Percentiles rank a stretch among this genome's conserved stretches.
Conservation (phyloP, 768 basidiomycete species). For the Boletus barrowsii region DNA sequence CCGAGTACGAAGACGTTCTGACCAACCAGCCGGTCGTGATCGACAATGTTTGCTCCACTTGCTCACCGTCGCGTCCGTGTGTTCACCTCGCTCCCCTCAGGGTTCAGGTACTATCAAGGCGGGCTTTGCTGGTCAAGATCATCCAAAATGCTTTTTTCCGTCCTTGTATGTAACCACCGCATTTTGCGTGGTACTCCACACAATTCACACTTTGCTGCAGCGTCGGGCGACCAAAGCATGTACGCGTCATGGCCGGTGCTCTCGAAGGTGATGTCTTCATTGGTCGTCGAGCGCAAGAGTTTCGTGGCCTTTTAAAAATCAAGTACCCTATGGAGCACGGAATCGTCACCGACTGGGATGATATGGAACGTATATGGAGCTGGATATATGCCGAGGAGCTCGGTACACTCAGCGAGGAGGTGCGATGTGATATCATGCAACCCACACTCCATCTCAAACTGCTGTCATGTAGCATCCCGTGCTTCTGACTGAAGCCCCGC, state of each 20-base stretch:
- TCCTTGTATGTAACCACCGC: conserved; percentile 75
- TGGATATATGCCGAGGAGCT: conserved; percentile 97
- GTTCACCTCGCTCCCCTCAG: conserved; percentile 43
- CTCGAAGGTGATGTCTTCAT: conserved; percentile 97
- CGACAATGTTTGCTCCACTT: conserved; percentile 73
- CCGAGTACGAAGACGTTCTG: conserved; percentile 89
- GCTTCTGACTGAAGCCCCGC: conserved; percentile 92
- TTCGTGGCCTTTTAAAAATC: conserved; percentile 92
- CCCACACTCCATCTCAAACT: conserved; percentile 3
- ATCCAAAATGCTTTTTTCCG: conserved; percentile 99
- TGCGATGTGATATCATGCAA: conserved; percentile 32
- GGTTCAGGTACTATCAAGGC: conserved; percentile 99
- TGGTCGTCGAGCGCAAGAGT: conserved; percentile 92
- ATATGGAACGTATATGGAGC: conserved; percentile 99
- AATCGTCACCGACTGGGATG: conserved; percentile 99
- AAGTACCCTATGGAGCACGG: conserved; percentile 99
- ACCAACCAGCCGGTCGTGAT: conserved; percentile 99
- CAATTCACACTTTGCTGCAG: conserved; percentile 39
- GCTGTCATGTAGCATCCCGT: conserved; percentile 79
- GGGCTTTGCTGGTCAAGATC: conserved; percentile 98
- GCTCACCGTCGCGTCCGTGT: conserved; percentile 22
- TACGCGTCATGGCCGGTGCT: conserved; percentile 96
- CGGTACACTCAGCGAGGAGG: conserved; percentile 95
- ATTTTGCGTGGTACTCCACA: conserved; percentile 27
- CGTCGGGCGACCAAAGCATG: conserved; percentile 96